A percentile compares a stretch with the other conserved stretches of the same genome.
phyloP scores from a whole-genome alignment of 345 rosid genomes.

The Moricandia arvensis region DNA sequence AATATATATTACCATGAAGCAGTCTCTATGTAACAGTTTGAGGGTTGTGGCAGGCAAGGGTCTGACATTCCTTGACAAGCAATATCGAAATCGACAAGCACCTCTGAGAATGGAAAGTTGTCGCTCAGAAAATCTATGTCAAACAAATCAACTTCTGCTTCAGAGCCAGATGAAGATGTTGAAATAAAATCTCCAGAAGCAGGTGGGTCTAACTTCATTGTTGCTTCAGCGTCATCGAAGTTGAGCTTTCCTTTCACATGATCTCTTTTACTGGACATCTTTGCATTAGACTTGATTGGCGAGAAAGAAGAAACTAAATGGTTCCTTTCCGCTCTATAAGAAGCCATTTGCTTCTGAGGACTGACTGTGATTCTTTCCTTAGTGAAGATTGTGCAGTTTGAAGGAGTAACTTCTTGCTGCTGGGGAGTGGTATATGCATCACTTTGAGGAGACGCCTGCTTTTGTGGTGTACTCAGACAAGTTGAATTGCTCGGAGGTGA shows the following conservation, averaged over 20 bases:
- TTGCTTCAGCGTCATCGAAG: slow-evolving; percentile 65
- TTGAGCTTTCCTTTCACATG: slow-evolving; percentile 84
- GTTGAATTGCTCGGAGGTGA: slow-evolving; percentile 53
- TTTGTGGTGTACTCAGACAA: slow-evolving; percentile 64
- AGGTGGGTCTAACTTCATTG: slow-evolving; percentile 40
- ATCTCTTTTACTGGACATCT: slow-evolving; percentile 49
- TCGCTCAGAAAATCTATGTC: slow-evolving; percentile 80
- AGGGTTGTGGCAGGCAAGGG: slow-evolving; percentile 41
- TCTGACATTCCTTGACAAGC: slow-evolving; percentile 43
- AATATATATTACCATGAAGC: too few species aligned
- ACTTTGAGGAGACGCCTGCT: slow-evolving; percentile 27
- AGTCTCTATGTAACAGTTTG: not conserved
- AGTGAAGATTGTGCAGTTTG: slow-evolving; percentile 65
- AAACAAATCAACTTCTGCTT: slow-evolving; percentile 58
- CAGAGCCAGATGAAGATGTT: slow-evolving; percentile 62
- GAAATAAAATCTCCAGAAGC: slow-evolving; percentile 18
- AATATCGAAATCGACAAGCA: slow-evolving; percentile 70
- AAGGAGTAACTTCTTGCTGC: not conserved
- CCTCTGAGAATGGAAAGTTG: slow-evolving; percentile 67
- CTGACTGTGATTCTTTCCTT: slow-evolving; percentile 66
- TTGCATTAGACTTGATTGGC: slow-evolving; percentile 50
- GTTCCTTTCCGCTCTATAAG: slow-evolving; percentile 69
- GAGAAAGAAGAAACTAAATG: slow-evolving; percentile 69
- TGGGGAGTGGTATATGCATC: slow-evolving; percentile 40
- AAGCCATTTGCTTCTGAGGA: slow-evolving; percentile 60